These are phyloP conservation scores for Vigna nakashimae DNA, from an alignment of 306 rosid species.

Conservation along the genomic window DNA sequence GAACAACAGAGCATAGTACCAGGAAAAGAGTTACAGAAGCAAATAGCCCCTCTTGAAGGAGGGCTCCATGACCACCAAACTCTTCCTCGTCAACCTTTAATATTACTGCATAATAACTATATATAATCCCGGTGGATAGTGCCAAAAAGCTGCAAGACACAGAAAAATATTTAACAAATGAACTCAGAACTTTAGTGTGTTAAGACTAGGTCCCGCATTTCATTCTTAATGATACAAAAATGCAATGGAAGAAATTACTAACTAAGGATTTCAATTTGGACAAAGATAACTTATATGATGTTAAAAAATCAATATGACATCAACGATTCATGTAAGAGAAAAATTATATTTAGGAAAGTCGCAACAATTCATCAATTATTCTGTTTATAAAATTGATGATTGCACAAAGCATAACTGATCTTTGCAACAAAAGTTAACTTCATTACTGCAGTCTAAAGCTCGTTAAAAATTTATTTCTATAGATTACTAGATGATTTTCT, in stretches of 20 bases:
- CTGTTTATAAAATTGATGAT: background rate
- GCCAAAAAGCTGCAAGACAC: conserved; percentile 71
- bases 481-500: conserved; percentile 4
- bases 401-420: conserved; percentile 13
- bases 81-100: conserved; percentile 97
- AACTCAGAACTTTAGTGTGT: background rate
- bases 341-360: background rate
- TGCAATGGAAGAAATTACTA: background rate
- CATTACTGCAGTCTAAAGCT: conserved; percentile 26
- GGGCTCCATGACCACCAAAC: conserved; percentile 97
- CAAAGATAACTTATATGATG: background rate
- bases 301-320: conserved; percentile 7
- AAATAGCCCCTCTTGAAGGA: conserved; percentile 97
- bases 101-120: conserved; percentile 83
- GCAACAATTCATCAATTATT: background rate
- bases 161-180: conserved; percentile 16
- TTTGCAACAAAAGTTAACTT: conserved; percentile 21
- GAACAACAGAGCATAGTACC: conserved; percentile 57
- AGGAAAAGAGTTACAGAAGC: conserved; percentile 93
- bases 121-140: conserved; percentile 74
- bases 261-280: background rate
- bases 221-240: background rate
- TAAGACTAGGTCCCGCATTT: background rate
- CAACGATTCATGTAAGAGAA: background rate
- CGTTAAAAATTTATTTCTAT: conserved; percentile 1